phyloP scores from a whole-genome alignment of 2,329 filamentous ascomycete genomes.

The Diaporthe citrichinensis region DNA sequence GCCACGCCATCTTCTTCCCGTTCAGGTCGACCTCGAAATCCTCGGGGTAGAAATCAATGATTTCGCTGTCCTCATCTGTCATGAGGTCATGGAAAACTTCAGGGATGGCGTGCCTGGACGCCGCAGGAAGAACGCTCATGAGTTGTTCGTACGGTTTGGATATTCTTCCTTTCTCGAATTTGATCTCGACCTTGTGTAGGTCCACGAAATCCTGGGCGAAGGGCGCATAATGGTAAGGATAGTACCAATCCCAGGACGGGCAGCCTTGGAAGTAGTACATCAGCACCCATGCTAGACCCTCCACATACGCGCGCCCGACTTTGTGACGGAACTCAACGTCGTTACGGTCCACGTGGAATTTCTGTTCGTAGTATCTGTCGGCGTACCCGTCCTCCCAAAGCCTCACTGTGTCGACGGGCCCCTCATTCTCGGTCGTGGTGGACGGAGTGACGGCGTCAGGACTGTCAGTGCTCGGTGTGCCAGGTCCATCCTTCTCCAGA shows the following conservation, averaged over 20 bases:
- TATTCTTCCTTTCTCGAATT: slow-evolving; percentile 86
- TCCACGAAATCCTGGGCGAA: slow-evolving; percentile 96
- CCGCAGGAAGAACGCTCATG: slow-evolving; percentile 96
- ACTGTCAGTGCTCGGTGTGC: slow-evolving; percentile 69
- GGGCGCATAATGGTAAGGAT: slow-evolving; percentile 97
- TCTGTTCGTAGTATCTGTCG: slow-evolving; percentile 97
- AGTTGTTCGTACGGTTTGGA: slow-evolving; percentile 96
- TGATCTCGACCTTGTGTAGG: slow-evolving; percentile 81
- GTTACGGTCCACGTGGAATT: slow-evolving; percentile 86
- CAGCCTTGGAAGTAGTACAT: slow-evolving; percentile 99
- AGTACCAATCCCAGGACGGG: slow-evolving; percentile 99
- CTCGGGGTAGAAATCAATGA: slow-evolving; percentile 97
- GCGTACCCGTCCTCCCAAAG: slow-evolving; percentile 97
- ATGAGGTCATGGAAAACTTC: slow-evolving; percentile 91
- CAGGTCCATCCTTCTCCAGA: slow-evolving; percentile 72
- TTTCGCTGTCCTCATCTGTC: slow-evolving; percentile 88
- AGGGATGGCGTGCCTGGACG: slow-evolving; percentile 92
- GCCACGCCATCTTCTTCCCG: slow-evolving; percentile 99
- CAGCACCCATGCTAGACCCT: slow-evolving; percentile 95
- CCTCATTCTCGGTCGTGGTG: slow-evolving; percentile 67
- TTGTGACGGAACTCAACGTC: slow-evolving; percentile 90
- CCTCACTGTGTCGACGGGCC: slow-evolving; percentile 83
- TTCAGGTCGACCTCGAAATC: slow-evolving; percentile 95
- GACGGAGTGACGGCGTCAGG: slow-evolving; percentile 60
- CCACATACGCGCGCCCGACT: slow-evolving; percentile 92